A percentile compares a stretch with the other conserved stretches of the same genome.
Conservation (phyloP, 2,329 filamentous ascomycete genomes). For the Fusarium sp. region DNA sequence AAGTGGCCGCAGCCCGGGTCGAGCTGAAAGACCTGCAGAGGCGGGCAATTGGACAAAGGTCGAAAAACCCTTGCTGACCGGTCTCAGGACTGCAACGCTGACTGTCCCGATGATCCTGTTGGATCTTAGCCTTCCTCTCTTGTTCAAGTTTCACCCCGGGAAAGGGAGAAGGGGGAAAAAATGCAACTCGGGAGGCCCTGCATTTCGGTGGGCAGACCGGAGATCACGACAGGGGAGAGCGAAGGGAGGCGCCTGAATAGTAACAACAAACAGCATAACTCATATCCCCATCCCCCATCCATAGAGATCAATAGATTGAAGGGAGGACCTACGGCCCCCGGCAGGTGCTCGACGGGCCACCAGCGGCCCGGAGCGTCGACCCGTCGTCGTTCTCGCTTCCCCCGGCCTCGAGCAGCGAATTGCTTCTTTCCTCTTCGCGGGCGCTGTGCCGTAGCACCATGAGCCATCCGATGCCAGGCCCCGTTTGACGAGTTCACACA, state of each 20-base stretch:
- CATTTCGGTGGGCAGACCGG: conserved; percentile 8
- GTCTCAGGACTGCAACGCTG: conserved; percentile 19
- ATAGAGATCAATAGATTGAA: conserved; percentile 1
- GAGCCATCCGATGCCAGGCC: conserved; percentile 20
- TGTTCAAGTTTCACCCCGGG: conserved; percentile 18
- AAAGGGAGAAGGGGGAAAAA: conserved; percentile 1
- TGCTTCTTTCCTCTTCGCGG: conserved; percentile 29
- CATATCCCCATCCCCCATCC: background rate
- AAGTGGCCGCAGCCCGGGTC: conserved; percentile 21
- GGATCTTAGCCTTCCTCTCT: conserved; percentile 18
- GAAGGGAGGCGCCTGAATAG: background rate
- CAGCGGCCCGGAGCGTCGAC: conserved; percentile 35
- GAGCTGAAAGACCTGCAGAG: conserved; percentile 23
- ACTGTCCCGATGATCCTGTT: conserved; percentile 20
- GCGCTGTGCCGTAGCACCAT: conserved; percentile 35
- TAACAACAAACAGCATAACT: conserved; percentile 11
- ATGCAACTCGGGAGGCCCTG: conserved; percentile 12
- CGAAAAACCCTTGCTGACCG: conserved; percentile 29
- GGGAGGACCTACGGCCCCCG: conserved; percentile 16
- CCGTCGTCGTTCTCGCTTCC: conserved; percentile 42
- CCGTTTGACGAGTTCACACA: conserved; percentile 15
- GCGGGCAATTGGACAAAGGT: conserved; percentile 20
- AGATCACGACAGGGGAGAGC: background rate
- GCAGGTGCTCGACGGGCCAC: conserved; percentile 25
- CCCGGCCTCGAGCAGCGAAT: conserved; percentile 40